Evolutionary conservation across 768 basidiomycete species (phyloP).

Genomic region (Coprinellus aureogranulatus): DNA sequence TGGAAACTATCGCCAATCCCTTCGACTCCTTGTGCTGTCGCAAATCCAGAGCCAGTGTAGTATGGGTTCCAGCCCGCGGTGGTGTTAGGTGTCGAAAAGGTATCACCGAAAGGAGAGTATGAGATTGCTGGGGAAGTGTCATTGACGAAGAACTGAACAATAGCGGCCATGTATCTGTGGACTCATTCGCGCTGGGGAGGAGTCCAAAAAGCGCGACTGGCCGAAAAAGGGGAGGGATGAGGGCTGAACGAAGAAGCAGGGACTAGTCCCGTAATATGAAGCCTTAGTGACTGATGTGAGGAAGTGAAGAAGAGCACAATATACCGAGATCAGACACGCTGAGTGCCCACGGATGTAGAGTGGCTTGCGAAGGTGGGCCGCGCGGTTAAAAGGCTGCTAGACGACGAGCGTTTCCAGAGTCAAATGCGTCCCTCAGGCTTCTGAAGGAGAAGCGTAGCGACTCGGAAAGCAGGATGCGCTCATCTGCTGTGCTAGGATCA

Average conservation of each 20-base stretch:
- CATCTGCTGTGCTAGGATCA: background rate
- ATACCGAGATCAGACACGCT: conserved; percentile 10
- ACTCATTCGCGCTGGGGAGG: conserved; percentile 12
- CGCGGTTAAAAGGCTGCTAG: conserved; percentile 10
- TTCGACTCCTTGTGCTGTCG: conserved; percentile 34
- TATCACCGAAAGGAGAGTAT: conserved; percentile 63
- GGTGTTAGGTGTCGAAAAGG: conserved; percentile 46
- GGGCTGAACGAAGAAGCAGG: background rate
- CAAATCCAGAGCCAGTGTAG: conserved; percentile 52
- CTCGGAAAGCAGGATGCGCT: background rate
- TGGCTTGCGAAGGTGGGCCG: conserved; percentile 10
- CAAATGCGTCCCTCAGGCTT: background rate
- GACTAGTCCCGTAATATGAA: background rate
- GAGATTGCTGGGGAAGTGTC: conserved; percentile 63
- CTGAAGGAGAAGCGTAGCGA: background rate
- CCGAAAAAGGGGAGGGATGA: background rate
- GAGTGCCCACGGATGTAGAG: conserved; percentile 1
- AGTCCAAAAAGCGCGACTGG: background rate
- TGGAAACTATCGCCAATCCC: conserved; percentile 61
- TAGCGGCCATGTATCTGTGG: conserved; percentile 21
- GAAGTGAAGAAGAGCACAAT: conserved; percentile 3
- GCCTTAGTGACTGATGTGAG: background rate
- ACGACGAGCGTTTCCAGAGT: background rate
- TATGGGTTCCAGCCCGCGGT: conserved; percentile 67
- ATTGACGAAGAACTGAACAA: conserved; percentile 49